Base-by-base conservation (phyloP, 768 basidiomycete species). In the Panellus pusillus region DNA sequence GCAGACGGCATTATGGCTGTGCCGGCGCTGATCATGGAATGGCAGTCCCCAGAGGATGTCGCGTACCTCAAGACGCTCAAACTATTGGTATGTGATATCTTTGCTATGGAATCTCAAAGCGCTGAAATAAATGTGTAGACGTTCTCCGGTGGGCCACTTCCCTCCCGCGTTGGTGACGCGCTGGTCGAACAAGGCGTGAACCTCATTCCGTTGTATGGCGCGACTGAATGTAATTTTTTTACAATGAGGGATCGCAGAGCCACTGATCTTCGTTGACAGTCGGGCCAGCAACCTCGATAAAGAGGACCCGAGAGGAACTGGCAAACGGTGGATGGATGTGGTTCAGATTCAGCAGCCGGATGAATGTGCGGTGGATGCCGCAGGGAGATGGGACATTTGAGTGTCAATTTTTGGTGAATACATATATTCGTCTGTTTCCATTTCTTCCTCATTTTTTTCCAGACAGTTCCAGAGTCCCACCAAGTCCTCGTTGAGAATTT, bases 11-110 rank as follows among this genome's bases (percentile, higher is more conserved):
- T 79, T 1, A 61, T 74, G 29, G 69, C 63, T 0, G 71, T 77
- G 17, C 77, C 79, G 0, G 42, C 72, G 0, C 62, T 79, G 12
- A 49, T 79, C 4, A 69, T 77, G 37, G 64, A 76, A 72, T 64
- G 68, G 52, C 64, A 65, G 9, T 44, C 62, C 15, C 58, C 65
- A 19, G 7, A 32, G 31, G 57, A 60, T 13, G 55, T 74, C n/a
- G n/a, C n/a, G 18, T 62, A 62, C 1, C 61, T 65, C n/a, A n/a
- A n/a, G n/a, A n/a, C n/a, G n/a, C n/a, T n/a, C n/a, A n/a, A n/a
- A n/a, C n/a, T n/a, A n/a, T n/a, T 63, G 52, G 55, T n/a, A 63
- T 57, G 13, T n/a, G n/a, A n/a, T n/a, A n/a, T n/a, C n/a, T n/a
- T 45, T 72, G 45, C 57, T 61, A 35, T 40, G 64, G 28, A 53